Conservation (phyloP, 78 protist genomes). For the Dictyostelium firmibasis region DNA sequence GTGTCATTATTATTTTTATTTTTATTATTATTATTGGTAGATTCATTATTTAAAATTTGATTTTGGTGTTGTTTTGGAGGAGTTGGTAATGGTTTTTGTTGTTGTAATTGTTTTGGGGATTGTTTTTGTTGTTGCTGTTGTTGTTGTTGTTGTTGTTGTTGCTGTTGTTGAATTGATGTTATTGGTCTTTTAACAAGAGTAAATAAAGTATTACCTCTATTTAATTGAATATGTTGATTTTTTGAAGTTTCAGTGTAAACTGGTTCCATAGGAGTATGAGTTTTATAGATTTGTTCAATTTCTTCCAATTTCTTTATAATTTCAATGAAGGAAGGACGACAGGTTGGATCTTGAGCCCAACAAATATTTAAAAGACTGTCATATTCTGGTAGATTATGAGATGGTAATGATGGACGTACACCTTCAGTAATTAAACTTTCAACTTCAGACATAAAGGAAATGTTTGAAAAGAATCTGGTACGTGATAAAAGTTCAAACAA, state of each 20-base stretch:
- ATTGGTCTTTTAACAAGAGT: neutral
- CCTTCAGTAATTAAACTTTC: conserved; percentile 70
- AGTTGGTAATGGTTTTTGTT: conserved; percentile 1
- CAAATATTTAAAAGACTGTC: conserved; percentile 18
- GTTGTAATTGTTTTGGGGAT: neutral
- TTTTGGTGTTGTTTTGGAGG: neutral
- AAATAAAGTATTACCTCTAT: neutral
- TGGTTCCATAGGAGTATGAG: conserved; percentile 14
- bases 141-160: neutral
- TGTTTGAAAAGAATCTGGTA: conserved; percentile 22
- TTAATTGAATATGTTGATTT: neutral
- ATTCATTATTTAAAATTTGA: neutral
- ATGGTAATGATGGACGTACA: conserved; percentile 68
- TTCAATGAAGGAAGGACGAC: conserved; percentile 39
- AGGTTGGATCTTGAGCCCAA: conserved; percentile 69
- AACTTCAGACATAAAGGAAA: conserved; percentile 58
- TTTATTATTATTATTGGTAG: neutral
- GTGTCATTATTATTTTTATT: neutral
- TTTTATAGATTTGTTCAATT: conserved; percentile 14
- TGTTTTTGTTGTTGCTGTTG: neutral
- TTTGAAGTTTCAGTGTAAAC: neutral
- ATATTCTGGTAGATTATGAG: conserved; percentile 14
- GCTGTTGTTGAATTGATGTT: neutral
- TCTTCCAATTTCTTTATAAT: conserved; percentile 19
- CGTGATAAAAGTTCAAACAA: conserved; percentile 58